Base-by-base conservation (phyloP, 176 grass and related monocot genomes). In the Chrysopogon serrulatus region DNA sequence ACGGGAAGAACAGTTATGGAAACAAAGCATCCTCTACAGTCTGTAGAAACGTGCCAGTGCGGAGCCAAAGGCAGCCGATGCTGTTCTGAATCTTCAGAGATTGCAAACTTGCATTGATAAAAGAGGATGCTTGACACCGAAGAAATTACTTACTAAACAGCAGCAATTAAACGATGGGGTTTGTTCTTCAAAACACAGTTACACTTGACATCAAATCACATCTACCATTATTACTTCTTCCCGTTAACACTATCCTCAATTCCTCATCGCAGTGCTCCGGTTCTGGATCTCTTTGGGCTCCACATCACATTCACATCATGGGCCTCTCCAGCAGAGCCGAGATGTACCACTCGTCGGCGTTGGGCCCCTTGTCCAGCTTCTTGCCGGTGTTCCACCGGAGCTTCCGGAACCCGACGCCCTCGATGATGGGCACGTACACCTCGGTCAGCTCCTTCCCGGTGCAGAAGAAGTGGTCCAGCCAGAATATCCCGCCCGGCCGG, bases 381-480 rank as follows among this genome's bases (percentile, higher is more conserved):
- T 16, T 48, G 9, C 86, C 90, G 24, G 82, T 84, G 18, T 92
- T 66, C 90, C 90, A 89, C 84, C 79, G 80, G 43, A 89, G 56
- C 86, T 78, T 82, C 16, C 81, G 45, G 85, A 92, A 92, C 28
- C 84, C 84, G 65, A 89, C 59, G 4, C 43, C 47, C 32, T 89
- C 68, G 24, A 92, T 73, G 32, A 84, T 72, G 2, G 74, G 83
- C 47, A 81, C 84, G 44, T 87, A 89, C 6, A 81, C 68, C 2
- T 53, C 67, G 7, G 88, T 77, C 30, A 86, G 32, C 68, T 92
- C 83, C 60, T 51, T 60, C 15, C 74, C 80, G 11, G 79, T 21
- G 71, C 83, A 89, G 75, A 87, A 77, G 79, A 92, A 92, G 33
- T 79, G 68, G 30, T 92, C 87, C 19, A 89, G 87, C 87, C 87